Base-by-base conservation (phyloP, 2,329 filamentous ascomycete genomes). In the Pseudocercospora macadamiae region DNA sequence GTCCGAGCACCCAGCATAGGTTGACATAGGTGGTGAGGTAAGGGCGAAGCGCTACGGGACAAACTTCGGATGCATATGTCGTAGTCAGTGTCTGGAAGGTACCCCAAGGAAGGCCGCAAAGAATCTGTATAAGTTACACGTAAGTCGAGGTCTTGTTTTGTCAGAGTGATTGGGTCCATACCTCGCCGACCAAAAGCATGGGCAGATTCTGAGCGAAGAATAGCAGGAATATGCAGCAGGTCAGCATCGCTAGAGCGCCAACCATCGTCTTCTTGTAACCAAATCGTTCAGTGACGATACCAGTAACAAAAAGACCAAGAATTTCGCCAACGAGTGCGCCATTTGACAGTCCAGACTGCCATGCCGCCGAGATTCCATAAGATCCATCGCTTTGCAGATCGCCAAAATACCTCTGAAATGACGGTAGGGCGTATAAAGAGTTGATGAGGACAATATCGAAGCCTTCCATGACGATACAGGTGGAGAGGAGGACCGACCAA, bases 11-110 rank as follows among this genome's bases (percentile, higher is more conserved):
- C 73, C 85, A 87, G 66, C 83, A 86, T 23, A 86, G 73, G 64
- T 86, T 86, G 57, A 86, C 82, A 57, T 82, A 87, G 10, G 82
- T 82, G 1, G 84, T 86, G 10, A 86, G 74, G 54, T 83, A 81
- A 10, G 80, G 82, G 12, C 85, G 79, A 37, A 87, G 77, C 1
- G 79, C 79, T 42, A 83, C 75, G 3, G 85, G 85, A 30, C 82
- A 83, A 12, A 87, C 81, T 66, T 90, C 88, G 55, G 85, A 86
- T 26, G 87, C 87, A 67, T 90, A 90, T 1, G 86, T 86, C 62
- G 83, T 75, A 8, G 75, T 73, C 23, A 77, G 66, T 2, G 65
- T 69, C 26, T 69, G 66, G 54, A 69, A 71, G 1, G 59, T 57
- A n/a, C 66, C 66, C 65, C 67, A 70, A 2, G 72, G 73, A 47